These are phyloP conservation scores for Pseudogymnoascus sp. DNA, from an alignment of 2,329 filamentous ascomycete species.

Conservation along the genomic window DNA sequence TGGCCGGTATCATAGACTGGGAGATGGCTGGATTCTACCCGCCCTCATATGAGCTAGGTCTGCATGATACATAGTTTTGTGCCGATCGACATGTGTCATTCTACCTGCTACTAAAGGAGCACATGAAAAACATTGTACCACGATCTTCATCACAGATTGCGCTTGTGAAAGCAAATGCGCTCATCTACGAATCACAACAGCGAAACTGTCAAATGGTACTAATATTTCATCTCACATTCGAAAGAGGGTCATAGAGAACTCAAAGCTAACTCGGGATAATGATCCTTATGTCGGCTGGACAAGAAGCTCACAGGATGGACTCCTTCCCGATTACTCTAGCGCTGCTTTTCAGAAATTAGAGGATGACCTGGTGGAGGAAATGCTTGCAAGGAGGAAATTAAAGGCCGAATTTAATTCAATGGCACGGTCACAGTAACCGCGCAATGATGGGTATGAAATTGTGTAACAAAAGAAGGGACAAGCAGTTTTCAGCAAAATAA, in stretches of 20 bases:
- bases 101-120: slow-evolving; percentile 12
- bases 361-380: slow-evolving; percentile 16
- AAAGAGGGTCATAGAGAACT: slow-evolving; percentile 17
- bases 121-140: slow-evolving; percentile 13
- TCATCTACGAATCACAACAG: slow-evolving; percentile 22
- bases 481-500: background rate
- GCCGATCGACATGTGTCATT: slow-evolving; percentile 21
- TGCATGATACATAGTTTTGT: slow-evolving; percentile 22
- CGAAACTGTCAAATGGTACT: slow-evolving; percentile 14
- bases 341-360: slow-evolving; percentile 15
- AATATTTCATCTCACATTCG: slow-evolving; percentile 21
- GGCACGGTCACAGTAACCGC: background rate
- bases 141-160: slow-evolving; percentile 18
- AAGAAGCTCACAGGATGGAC: slow-evolving; percentile 17
- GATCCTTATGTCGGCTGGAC: slow-evolving; percentile 17
- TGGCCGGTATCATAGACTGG: slow-evolving; percentile 24
- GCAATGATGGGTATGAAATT: background rate
- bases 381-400: slow-evolving; percentile 13
- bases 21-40: slow-evolving; percentile 25
- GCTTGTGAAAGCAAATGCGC: slow-evolving; percentile 18
- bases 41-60: slow-evolving; percentile 21
- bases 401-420: background rate
- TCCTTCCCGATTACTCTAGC: slow-evolving; percentile 15
- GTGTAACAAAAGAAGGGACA: background rate
- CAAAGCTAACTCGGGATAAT: slow-evolving; percentile 5